Conservation (phyloP, 2,329 filamentous ascomycete species). For the Chaetomium sp. region DNA sequence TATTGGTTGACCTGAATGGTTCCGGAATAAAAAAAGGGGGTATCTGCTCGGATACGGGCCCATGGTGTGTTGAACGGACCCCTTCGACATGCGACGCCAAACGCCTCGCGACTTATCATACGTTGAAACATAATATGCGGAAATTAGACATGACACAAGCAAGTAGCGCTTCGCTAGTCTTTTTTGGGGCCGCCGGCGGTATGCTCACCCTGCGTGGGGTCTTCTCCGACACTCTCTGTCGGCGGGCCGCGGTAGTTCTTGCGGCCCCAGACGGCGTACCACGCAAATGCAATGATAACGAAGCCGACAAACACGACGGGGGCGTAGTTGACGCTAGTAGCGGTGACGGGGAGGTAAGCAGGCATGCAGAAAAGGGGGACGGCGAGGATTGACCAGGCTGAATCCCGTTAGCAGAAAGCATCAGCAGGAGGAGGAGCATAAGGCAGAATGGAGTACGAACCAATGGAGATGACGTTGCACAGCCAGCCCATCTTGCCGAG, state of each 20-base stretch:
- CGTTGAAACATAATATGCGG: conserved; percentile 21
- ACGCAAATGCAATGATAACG: conserved; percentile 59
- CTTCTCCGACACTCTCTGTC: conserved; percentile 37
- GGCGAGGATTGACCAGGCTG: conserved; percentile 67
- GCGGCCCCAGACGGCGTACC: conserved; percentile 72
- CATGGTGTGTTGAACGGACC: conserved; percentile 23
- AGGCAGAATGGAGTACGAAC: conserved; percentile 46
- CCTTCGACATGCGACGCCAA: conserved; percentile 23
- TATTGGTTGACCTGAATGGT: background rate
- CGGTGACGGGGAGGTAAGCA: conserved; percentile 60
- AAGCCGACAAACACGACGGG: conserved; percentile 73
- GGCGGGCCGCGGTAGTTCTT: conserved; percentile 68
- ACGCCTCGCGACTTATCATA: conserved; percentile 23
- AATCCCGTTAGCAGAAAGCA: conserved; percentile 15
- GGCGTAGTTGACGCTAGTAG: conserved; percentile 69
- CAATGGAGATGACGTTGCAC: conserved; percentile 65
- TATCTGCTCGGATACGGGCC: conserved; percentile 3
- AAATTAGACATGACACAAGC: conserved; percentile 9
- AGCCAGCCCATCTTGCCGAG: conserved; percentile 63
- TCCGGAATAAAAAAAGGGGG: background rate
- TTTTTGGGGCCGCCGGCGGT: conserved; percentile 20
- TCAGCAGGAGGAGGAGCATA: background rate
- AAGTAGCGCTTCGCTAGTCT: conserved; percentile 14
- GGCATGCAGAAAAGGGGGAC: conserved; percentile 78
- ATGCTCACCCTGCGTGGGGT: background rate